A percentile compares a stretch with the other conserved stretches of the same genome.
Evolutionary conservation across 2,329 filamentous ascomycete species (phyloP).

Genomic region (Cytospora leucostoma): DNA sequence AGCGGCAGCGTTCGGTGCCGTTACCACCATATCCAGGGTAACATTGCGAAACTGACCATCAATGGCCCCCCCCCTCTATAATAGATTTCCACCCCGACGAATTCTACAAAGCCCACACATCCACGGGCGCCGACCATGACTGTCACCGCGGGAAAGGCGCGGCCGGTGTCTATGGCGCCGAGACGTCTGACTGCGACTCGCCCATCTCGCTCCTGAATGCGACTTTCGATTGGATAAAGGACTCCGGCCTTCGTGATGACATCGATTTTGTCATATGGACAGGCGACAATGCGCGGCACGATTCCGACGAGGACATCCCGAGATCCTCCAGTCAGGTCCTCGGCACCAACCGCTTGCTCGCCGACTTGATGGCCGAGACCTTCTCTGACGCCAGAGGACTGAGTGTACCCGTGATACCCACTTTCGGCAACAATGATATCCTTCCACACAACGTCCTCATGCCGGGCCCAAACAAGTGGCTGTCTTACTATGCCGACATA

Average conservation of each 20-base stretch:
- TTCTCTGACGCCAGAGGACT: constrained; percentile 67
- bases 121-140: constrained; percentile 65
- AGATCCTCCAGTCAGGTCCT: constrained; percentile 77
- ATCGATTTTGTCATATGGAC: constrained; percentile 95
- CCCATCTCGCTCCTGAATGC: constrained; percentile 79
- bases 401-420: constrained; percentile 80
- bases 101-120: constrained; percentile 79
- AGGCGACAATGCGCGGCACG: constrained; percentile 85
- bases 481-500: constrained; percentile 72
- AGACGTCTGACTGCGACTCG: constrained; percentile 86
- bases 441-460: constrained; percentile 93
- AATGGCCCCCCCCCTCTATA: constrained; percentile 1
- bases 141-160: constrained; percentile 80
- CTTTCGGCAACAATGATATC: constrained; percentile 95
- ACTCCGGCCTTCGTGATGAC: constrained; percentile 71
- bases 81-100: constrained; percentile 92
- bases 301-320: constrained; percentile 80
- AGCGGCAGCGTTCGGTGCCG: constrained; percentile 18
- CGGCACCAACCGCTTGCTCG: constrained; percentile 72
- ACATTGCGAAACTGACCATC: constrained; percentile 8
- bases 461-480: constrained; percentile 84
- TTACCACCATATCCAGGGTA: neutral
- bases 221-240: constrained; percentile 89
- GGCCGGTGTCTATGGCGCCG: constrained; percentile 80
- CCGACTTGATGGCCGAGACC: constrained; percentile 72